Evolutionary conservation across 768 basidiomycete species (phyloP), one percentile per base, ranked within the genome.

Genomic region (Lepiota brunneoincarnata): DNA sequence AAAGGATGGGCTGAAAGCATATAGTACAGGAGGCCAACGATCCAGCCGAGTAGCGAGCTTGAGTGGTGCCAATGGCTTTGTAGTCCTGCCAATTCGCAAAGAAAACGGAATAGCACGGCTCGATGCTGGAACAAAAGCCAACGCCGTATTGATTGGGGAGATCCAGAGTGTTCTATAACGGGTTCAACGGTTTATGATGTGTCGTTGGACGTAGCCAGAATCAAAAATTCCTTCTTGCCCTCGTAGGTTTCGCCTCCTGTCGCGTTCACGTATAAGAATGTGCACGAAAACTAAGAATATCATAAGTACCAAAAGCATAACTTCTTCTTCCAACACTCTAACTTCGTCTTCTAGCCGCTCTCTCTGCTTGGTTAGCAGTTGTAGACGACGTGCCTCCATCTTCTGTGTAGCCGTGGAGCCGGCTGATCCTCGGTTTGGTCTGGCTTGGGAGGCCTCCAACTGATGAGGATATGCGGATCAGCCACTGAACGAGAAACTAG

Each of bases 1-100:
- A 2, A 49, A 62, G 4, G 67, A 69, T 24, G 78, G 78, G 6
- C 72, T 91, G 50, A 75, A 75, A 51, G 93, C 91, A 2, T 80
- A 75, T 59, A 92, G 87, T 51, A 95, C 93, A 0, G 93, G 93
- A 20, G 90, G 91, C 0, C 93, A 96, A 65, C 75, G 92, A 5
- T 93, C 91, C 15, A 91, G 88, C 62, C 76, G 90, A 20, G 86
- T 88, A 3, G 87, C 87, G 11, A 93, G 91, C 60, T 62, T 96
- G 45, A 84, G 79, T 38, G 87, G 86, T 1, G 91, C 91, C 14
- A 93, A 94, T 65, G 92, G 84, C 1, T 70, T 95, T 39, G 82
- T 89, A 0, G 76, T 86, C 18, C 65, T 94, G 18, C 92, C 91
- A 2, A 66, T 74, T 28, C 58, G 67, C 14, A 21, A 24, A 17